phyloP scores from a whole-genome alignment of 1,284 basidiomycete genomes.

The Sporisorium exsertum region DNA sequence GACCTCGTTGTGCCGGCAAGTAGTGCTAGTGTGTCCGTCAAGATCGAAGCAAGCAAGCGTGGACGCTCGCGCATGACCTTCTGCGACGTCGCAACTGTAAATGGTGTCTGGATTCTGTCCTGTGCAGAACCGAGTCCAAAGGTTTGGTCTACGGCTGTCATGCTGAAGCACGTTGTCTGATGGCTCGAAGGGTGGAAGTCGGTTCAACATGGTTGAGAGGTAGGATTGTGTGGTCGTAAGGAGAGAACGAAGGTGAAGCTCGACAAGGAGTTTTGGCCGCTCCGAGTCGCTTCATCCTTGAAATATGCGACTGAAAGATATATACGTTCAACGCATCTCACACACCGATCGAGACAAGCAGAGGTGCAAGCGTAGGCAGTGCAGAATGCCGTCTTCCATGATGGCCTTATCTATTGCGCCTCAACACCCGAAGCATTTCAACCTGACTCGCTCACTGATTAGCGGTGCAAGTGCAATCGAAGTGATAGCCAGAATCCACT shows the following conservation, averaged over 20 bases:
- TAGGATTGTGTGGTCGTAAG: not conserved
- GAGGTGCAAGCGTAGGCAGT: no score
- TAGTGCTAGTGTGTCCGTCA: not conserved
- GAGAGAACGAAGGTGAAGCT: not conserved
- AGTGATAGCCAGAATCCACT: no score
- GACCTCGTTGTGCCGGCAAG: not conserved
- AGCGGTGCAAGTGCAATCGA: no score
- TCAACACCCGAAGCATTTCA: no score
- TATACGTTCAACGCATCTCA: no score
- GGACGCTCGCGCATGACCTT: not conserved
- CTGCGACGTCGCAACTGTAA: not conserved
- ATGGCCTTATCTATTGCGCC: no score
- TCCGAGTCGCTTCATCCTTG: no score
- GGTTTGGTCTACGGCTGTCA: not conserved
- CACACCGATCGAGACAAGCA: no score
- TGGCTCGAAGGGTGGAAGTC: not conserved
- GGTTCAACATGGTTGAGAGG: not conserved
- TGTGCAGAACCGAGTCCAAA: not conserved
- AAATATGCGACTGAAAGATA: no score
- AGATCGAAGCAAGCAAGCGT: not conserved
- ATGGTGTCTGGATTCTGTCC: not conserved
- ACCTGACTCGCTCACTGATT: no score
- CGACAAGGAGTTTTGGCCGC: no score
- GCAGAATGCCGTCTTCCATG: no score
- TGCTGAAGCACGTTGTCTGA: not conserved